phyloP scores from a whole-genome alignment of 164 flowering plant genomes.

The Sextonia rubra region DNA sequence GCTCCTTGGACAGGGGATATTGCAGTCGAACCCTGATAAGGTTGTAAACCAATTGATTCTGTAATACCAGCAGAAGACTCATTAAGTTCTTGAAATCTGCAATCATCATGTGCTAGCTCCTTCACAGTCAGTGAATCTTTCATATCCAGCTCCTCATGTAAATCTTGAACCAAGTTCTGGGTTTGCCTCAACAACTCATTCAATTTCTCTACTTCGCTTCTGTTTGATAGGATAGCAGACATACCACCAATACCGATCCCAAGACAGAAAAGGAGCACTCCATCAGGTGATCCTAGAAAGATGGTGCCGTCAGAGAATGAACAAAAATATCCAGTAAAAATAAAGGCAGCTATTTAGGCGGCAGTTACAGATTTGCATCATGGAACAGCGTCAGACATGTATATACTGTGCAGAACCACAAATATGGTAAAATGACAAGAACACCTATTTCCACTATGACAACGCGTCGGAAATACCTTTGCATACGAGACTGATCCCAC shows the following conservation, averaged over 20 bases:
- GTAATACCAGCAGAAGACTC: conserved; percentile 13
- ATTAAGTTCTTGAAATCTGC: conserved; percentile 29
- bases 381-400: too few species aligned
- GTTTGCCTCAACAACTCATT: conserved; percentile 50
- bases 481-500: neutral
- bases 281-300: conserved; percentile 36
- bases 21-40: conserved; percentile 12
- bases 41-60: neutral
- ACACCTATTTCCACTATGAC: neutral
- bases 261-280: conserved; percentile 36
- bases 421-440: too few species aligned
- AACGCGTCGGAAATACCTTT: too few species aligned
- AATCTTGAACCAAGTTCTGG: conserved; percentile 73
- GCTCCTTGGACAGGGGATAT: conserved; percentile 19
- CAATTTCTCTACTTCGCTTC: conserved; percentile 55
- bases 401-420: neutral
- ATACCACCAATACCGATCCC: conserved; percentile 63
- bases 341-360: neutral
- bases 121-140: conserved; percentile 71
- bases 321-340: too few species aligned
- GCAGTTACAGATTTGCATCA: neutral
- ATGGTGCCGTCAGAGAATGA: neutral
- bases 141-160: conserved; percentile 88
- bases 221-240: conserved; percentile 34
- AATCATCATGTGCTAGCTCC: conserved; percentile 53